Percentiles rank a stretch among this genome's conserved stretches.
Evolutionary conservation across 305 asterid genomes (phyloP).

Genomic region (Petunia hybrid): DNA sequence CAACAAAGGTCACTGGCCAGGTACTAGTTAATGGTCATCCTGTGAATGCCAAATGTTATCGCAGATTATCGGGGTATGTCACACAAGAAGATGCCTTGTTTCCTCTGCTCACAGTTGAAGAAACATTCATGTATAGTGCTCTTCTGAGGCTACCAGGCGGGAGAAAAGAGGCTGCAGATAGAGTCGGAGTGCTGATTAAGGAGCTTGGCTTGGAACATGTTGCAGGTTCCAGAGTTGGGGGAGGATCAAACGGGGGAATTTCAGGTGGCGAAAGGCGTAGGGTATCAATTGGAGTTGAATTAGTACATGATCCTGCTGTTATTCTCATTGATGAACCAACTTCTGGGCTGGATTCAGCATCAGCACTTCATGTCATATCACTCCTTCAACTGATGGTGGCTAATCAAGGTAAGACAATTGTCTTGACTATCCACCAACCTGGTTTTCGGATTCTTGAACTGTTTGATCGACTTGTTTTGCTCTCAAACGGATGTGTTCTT

Average conservation of each 20-base stretch:
- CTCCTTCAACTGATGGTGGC: slow-evolving; percentile 59
- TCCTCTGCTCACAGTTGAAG: slow-evolving; percentile 80
- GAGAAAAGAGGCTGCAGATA: slow-evolving; percentile 35
- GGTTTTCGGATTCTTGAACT: slow-evolving; percentile 78
- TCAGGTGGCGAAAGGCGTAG: slow-evolving; percentile 87
- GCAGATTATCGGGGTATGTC: slow-evolving; percentile 65
- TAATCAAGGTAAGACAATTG: slow-evolving; percentile 56
- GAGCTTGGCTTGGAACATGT: slow-evolving; percentile 74
- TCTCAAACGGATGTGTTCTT: slow-evolving; percentile 61
- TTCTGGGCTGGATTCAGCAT: slow-evolving; percentile 81
- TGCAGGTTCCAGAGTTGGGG: slow-evolving; percentile 57
- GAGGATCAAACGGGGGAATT: slow-evolving; percentile 59
- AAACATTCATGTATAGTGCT: slow-evolving; percentile 71
- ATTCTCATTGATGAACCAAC: slow-evolving; percentile 84
- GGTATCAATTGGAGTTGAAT: slow-evolving; percentile 73
- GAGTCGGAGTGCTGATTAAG: slow-evolving; percentile 54
- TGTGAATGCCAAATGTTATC: slow-evolving; percentile 44
- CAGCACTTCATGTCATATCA: slow-evolving; percentile 68
- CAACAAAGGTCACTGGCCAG: slow-evolving; percentile 55
- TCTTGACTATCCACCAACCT: slow-evolving; percentile 81
- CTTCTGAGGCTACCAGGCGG: slow-evolving; percentile 60
- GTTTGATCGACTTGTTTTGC: slow-evolving; percentile 62
- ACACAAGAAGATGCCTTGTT: slow-evolving; percentile 81
- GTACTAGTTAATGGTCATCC: slow-evolving; percentile 59
- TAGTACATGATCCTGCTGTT: slow-evolving; percentile 75